A percentile compares a stretch with the other conserved stretches of the same genome.
Conservation (phyloP, 768 basidiomycete genomes). For the Clavaria fumosa region DNA sequence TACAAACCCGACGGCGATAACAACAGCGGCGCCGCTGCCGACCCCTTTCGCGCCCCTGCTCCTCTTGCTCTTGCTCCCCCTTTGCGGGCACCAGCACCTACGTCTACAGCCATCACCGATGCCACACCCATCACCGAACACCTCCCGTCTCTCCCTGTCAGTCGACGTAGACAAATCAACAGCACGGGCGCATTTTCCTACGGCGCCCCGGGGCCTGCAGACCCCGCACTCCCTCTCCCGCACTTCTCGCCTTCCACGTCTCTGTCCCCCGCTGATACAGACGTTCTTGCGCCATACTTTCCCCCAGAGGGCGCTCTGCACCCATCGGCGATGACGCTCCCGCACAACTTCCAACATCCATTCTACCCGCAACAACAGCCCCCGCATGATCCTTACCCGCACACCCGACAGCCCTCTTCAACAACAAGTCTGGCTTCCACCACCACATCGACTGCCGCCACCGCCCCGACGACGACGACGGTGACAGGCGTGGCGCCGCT, state of each 20-base stretch:
- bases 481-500: constrained; percentile 41
- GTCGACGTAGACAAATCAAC: too few species aligned
- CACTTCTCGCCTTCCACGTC: background rate
- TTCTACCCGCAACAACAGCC: constrained; percentile 1
- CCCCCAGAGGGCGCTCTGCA: constrained; percentile 13
- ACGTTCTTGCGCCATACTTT: constrained; percentile 21
- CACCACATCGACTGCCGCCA: too few species aligned
- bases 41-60: constrained; percentile 6
- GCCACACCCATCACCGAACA: too few species aligned
- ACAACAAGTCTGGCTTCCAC: too few species aligned
- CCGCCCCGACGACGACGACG: too few species aligned
- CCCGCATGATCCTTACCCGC: background rate
- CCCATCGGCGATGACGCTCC: background rate
- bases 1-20: constrained; percentile 27
- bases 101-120: too few species aligned
- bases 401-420: constrained; percentile 9
- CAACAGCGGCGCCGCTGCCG: too few species aligned
- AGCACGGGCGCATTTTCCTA: too few species aligned
- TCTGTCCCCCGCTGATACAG: background rate
- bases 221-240: background rate
- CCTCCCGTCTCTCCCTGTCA: background rate
- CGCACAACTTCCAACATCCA: too few species aligned
- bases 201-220: too few species aligned
- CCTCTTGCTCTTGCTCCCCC: background rate
- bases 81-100: too few species aligned